phyloP scores from a whole-genome alignment of 495 filamentous ascomycete genomes.

The Neurospora sp. region DNA sequence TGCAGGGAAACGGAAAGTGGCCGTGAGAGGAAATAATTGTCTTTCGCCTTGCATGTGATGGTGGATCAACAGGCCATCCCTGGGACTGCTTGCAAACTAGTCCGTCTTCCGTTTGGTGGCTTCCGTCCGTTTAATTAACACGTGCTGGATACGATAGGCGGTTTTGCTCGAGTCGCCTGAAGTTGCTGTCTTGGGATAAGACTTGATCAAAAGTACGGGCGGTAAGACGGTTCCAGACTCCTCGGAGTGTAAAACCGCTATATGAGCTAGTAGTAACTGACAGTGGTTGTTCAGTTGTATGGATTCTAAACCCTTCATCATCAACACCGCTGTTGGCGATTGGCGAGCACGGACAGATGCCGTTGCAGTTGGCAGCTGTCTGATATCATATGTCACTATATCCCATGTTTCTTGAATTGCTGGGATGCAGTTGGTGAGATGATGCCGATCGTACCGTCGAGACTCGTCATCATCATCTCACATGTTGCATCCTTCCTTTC shows the following conservation, averaged over 20 bases:
- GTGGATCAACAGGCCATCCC: not conserved
- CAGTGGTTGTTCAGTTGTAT: not conserved
- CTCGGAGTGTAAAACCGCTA: not conserved
- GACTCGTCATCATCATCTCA: not conserved
- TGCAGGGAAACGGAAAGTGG: slow-evolving; percentile 6
- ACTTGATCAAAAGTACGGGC: not conserved
- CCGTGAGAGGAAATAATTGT: not conserved
- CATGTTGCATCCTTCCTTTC: not conserved
- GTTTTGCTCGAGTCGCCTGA: not conserved
- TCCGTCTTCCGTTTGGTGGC: not conserved
- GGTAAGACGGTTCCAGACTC: not conserved
- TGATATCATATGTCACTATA: not conserved
- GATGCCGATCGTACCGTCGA: not conserved
- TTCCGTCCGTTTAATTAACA: not conserved
- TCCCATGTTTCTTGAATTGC: not conserved
- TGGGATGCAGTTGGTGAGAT: not conserved
- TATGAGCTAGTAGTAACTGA: not conserved
- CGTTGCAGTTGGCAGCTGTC: not conserved
- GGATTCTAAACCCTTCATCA: not conserved
- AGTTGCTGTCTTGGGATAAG: not conserved
- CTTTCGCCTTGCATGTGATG: not conserved
- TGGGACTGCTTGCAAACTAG: not conserved
- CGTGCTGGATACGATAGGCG: not conserved
- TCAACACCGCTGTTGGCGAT: not conserved
- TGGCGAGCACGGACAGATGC: not conserved